These are phyloP conservation scores for Gleditsia sinensis DNA, from an alignment of 306 rosid species.

Conservation along the genomic window DNA sequence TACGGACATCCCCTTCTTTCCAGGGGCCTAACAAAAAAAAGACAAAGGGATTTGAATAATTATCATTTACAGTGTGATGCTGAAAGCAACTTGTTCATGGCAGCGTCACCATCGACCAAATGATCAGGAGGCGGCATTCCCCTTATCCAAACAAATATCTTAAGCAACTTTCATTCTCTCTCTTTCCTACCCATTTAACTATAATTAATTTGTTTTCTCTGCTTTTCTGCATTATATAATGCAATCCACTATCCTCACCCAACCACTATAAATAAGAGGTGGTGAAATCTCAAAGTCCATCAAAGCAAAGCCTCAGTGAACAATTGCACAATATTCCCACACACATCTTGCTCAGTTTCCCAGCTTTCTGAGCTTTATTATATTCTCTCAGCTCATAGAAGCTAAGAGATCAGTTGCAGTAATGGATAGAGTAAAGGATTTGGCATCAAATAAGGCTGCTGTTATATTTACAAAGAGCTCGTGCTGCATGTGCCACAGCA, in stretches of 20 bases:
- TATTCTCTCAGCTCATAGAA: not conserved
- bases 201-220: constrained; percentile 27
- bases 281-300: constrained; percentile 51
- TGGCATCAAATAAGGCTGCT: constrained; percentile 93
- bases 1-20: constrained; percentile 36
- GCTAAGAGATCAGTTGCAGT: not conserved
- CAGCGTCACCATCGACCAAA: constrained; percentile 65
- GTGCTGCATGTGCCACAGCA: constrained; percentile 96
- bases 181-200: constrained; percentile 52
- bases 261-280: constrained; percentile 73
- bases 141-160: constrained; percentile 94
- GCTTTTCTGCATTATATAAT: constrained; percentile 42
- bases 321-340: constrained; percentile 28
- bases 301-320: constrained; percentile 53
- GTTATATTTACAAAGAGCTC: constrained; percentile 95
- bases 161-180: constrained; percentile 39
- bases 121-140: constrained; percentile 58
- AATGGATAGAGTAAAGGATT: constrained; percentile 82
- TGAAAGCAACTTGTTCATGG: constrained; percentile 63
- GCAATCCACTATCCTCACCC: constrained; percentile 41
- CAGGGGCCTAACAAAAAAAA: too few relatives aligned
- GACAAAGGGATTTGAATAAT: constrained; percentile 37
- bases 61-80: constrained; percentile 48
- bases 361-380: not conserved
- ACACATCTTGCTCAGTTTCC: not conserved